Percentiles rank a stretch among this genome's conserved stretches.
Evolutionary conservation across 352 stramenopile genomes (phyloP).

Genomic region (Pythium aquatile): DNA sequence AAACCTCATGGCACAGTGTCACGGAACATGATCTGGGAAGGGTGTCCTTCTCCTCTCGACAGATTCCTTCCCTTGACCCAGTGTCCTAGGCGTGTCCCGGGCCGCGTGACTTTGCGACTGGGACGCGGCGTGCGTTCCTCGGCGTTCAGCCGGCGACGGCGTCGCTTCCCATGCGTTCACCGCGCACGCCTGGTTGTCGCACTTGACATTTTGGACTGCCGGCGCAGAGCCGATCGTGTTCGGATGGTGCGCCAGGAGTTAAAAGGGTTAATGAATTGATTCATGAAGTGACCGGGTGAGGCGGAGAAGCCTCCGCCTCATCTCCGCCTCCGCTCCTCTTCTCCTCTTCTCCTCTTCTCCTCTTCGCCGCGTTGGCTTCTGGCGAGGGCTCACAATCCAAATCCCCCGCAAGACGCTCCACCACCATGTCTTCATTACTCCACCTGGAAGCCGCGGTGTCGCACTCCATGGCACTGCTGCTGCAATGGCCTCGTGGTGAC

Average conservation of each 20-base stretch:
- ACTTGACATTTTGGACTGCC: not conserved
- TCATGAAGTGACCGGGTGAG: too few relatives aligned
- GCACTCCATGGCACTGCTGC: not conserved
- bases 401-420: not conserved
- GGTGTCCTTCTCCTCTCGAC: too few relatives aligned
- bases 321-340: too few relatives aligned
- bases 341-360: too few relatives aligned
- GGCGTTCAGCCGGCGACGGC: not conserved
- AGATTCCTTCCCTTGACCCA: too few relatives aligned
- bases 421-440: not conserved
- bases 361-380: not conserved
- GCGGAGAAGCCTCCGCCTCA: not conserved
- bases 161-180: not conserved
- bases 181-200: not conserved
- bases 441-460: not conserved
- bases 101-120: not conserved
- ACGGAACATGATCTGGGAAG: too few relatives aligned
- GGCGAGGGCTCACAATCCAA: not conserved
- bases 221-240: not conserved
- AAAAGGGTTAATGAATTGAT: not conserved
- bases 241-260: not conserved
- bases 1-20: too few relatives aligned
- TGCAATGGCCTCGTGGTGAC: not conserved
- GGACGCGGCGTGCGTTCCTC: not conserved
- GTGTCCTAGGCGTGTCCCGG: too few relatives aligned